Percentiles rank a stretch among this genome's conserved stretches.
Evolutionary conservation across 2,329 filamentous ascomycete species (phyloP).

Genomic region (Emericellopsis atlantica): DNA sequence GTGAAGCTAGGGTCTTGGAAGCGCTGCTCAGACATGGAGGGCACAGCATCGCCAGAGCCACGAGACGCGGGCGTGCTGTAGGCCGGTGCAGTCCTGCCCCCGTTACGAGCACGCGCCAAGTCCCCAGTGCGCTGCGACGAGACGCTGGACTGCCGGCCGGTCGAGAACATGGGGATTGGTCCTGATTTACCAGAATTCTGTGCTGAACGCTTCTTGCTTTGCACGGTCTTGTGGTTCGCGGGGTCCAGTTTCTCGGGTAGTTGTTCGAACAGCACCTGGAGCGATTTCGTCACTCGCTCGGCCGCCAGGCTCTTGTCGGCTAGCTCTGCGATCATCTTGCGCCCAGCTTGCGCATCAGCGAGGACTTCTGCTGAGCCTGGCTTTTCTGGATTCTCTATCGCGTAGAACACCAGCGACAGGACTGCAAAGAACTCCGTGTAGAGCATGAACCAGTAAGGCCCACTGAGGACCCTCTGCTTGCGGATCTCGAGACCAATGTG

Average conservation of each 20-base stretch:
- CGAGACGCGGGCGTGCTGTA: conserved; percentile 11
- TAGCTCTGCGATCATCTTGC: conserved; percentile 67
- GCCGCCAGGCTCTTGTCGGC: conserved; percentile 80
- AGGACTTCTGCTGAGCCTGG: conserved; percentile 66
- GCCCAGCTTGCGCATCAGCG: conserved; percentile 73
- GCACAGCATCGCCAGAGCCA: conserved; percentile 20
- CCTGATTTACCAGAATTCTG: conserved; percentile 21
- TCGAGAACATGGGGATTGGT: conserved; percentile 3
- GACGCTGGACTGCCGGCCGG: conserved; percentile 9
- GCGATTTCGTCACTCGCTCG: conserved; percentile 66
- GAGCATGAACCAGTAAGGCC: conserved; percentile 78
- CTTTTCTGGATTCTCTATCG: conserved; percentile 68
- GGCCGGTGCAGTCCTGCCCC: conserved; percentile 7
- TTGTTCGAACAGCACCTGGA: conserved; percentile 71
- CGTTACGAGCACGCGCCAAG: conserved; percentile 15
- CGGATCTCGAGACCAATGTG: conserved; percentile 72
- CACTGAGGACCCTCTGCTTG: conserved; percentile 60
- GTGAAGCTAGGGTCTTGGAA: conserved; percentile 23
- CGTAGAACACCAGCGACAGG: conserved; percentile 67
- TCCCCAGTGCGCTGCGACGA: conserved; percentile 17
- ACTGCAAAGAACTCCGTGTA: conserved; percentile 78
- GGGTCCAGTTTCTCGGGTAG: conserved; percentile 61
- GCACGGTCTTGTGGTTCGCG: conserved; percentile 21
- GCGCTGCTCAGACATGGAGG: conserved; percentile 12
- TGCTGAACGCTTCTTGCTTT: conserved; percentile 44